Evolutionary conservation across 345 rosid species (phyloP).

Genomic region (Pelargonium nanum): DNA sequence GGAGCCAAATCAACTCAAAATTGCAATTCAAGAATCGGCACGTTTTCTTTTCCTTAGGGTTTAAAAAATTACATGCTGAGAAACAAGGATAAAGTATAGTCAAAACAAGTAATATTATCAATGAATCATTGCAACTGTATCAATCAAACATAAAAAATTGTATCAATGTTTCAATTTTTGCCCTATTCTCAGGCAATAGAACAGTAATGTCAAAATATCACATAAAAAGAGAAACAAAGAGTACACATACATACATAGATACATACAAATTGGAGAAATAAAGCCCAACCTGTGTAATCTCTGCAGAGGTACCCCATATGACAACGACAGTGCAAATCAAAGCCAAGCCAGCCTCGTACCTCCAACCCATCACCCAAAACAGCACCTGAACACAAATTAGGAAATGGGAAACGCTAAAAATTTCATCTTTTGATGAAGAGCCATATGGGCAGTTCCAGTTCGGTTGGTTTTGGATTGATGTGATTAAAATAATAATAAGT

Average conservation of each 20-base stretch:
- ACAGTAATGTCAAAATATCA: too few relatives aligned
- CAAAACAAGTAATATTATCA: background rate
- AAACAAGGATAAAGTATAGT: background rate
- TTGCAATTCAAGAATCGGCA: background rate
- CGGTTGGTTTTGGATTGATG: too few relatives aligned
- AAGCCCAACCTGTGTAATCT: constrained; percentile 26
- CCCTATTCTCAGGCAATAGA: background rate
- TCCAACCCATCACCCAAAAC: constrained; percentile 27
- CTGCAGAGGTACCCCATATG: constrained; percentile 38
- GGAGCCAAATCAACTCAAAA: background rate
- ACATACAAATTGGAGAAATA: background rate
- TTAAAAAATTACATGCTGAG: background rate
- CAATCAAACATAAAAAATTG: background rate
- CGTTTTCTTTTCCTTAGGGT: background rate
- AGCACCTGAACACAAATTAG: background rate
- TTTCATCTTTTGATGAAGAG: too few relatives aligned
- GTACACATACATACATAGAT: too few relatives aligned
- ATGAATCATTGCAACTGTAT: background rate
- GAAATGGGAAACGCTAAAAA: too few relatives aligned
- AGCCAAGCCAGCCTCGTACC: constrained; percentile 35
- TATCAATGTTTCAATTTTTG: background rate
- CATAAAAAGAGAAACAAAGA: background rate
- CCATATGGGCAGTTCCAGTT: too few relatives aligned
- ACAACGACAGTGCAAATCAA: constrained; percentile 33
- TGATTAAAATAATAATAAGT: too few relatives aligned